phyloP scores from a whole-genome alignment of 441 rosid species.

The Brassica balearica region DNA sequence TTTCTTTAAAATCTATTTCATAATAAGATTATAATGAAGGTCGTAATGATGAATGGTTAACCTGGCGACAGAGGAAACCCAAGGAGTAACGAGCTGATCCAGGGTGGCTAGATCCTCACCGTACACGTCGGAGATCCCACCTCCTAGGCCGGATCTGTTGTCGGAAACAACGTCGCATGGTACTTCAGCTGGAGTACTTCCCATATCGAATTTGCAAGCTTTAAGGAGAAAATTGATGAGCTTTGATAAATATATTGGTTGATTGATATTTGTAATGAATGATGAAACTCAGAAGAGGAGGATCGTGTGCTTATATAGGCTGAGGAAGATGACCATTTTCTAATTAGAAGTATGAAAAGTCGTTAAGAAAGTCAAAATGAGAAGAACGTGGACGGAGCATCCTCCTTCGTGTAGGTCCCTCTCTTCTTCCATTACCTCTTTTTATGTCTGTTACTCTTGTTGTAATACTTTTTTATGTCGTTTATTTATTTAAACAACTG shows the following conservation, averaged over 20 bases:
- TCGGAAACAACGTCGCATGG: conserved; percentile 52
- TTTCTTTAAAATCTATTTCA: no score
- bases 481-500: conserved; percentile 15
- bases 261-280: conserved; percentile 22
- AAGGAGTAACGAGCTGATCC: conserved; percentile 93
- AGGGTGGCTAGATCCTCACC: conserved; percentile 85
- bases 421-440: background rate
- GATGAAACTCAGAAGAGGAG: conserved; percentile 7
- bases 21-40: no score
- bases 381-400: conserved; percentile 41
- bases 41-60: conserved; percentile 18
- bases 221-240: background rate
- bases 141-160: conserved; percentile 51
- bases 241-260: background rate
- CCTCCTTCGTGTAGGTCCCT: conserved; percentile 25
- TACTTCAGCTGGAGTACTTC: conserved; percentile 50
- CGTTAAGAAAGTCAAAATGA: conserved; percentile 27
- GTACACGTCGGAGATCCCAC: conserved; percentile 70
- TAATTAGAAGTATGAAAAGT: background rate
- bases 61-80: conserved; percentile 93
- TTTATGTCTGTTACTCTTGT: background rate
- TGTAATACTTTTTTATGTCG: background rate
- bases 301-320: conserved; percentile 39
- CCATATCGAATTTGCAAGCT: conserved; percentile 34
- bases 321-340: conserved; percentile 8